Evolutionary conservation across 768 basidiomycete species (phyloP), one percentile per base, ranked within the genome.

Genomic region (Panellus pusillus): DNA sequence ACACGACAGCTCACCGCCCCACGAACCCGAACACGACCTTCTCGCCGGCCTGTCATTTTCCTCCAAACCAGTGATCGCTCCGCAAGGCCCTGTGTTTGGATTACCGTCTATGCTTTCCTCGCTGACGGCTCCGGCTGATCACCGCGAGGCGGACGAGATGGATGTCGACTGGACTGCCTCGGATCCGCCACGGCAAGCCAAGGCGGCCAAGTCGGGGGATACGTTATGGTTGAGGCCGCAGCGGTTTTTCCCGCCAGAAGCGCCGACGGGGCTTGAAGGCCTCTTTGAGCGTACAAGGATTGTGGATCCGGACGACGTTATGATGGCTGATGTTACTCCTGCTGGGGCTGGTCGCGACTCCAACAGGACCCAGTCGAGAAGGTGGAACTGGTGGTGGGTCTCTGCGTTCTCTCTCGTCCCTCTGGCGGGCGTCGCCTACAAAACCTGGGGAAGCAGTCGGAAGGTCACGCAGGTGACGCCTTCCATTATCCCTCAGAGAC

Each of bases 121-220:
- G n/a, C 50, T 66, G 13, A 58, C 65, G 11, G 59, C 61, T 13
- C 64, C 67, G 29, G 60, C 60, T 44, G 14, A 63, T 46, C 17
- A 49, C 8, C 53, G 64, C 15, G 72, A 74, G 38, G 70, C 70
- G 8, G 75, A 80, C 44, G 79, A 76, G 18, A 83, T 83, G 82
- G 82, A 84, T 60, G 82, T 83, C 78, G 82, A 92, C 64, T 89
- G 86, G 89, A 79, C 76, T 12, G 87, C 89, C 0, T 83, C 83
- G 1, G 72, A 74, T 54, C 67, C 70, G 54, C 63, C 71, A 61
- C 56, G 52, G 8, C 47, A 57, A 39, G 57, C 64, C 36, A 63
- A 69, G 28, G 57, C 32, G 32, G 32, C 32, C 3, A 2, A 57
- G 6, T 62, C 70, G 14, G 69, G 77, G 17, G 75, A 79, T 48